Percentiles rank a stretch among this genome's conserved stretches.
These are phyloP conservation scores for Aspergillus conjunctus DNA, from an alignment of 495 filamentous ascomycete genomes.

Conservation along the genomic window DNA sequence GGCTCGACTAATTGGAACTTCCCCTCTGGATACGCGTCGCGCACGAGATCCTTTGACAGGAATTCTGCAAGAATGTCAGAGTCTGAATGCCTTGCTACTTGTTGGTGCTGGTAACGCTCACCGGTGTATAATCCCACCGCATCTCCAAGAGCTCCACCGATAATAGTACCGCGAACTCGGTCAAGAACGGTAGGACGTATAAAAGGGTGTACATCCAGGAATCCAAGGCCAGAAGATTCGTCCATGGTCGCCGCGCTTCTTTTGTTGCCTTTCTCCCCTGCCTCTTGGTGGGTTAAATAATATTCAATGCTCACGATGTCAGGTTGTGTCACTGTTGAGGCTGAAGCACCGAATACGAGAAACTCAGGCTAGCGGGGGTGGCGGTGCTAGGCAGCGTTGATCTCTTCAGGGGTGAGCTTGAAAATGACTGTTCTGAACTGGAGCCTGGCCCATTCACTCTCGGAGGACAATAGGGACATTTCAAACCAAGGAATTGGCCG, in stretches of 20 bases:
- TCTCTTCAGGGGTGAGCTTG: neutral
- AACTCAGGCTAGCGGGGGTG: neutral
- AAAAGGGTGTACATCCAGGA: conserved; percentile 1
- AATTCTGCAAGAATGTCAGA: neutral
- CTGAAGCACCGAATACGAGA: neutral
- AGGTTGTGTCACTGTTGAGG: neutral
- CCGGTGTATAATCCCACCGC: conserved; percentile 6
- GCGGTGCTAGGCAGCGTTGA: neutral
- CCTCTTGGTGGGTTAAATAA: too few relatives aligned
- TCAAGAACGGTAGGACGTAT: neutral
- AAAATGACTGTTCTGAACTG: too few relatives aligned
- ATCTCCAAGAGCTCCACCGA: conserved; percentile 8
- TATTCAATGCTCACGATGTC: too few relatives aligned
- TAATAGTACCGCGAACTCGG: conserved; percentile 3
- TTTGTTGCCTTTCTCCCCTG: neutral
- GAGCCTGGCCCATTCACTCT: too few relatives aligned
- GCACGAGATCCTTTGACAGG: neutral
- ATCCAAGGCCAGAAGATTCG: neutral
- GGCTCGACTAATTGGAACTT: conserved; percentile 1
- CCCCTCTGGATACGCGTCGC: neutral
- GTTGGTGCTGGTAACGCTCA: neutral
- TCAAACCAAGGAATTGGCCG: too few relatives aligned
- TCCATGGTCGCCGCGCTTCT: neutral
- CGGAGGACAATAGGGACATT: too few relatives aligned
- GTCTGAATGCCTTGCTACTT: neutral